phyloP scores from a whole-genome alignment of 78 protist species.

The Parvularia atlantis region DNA sequence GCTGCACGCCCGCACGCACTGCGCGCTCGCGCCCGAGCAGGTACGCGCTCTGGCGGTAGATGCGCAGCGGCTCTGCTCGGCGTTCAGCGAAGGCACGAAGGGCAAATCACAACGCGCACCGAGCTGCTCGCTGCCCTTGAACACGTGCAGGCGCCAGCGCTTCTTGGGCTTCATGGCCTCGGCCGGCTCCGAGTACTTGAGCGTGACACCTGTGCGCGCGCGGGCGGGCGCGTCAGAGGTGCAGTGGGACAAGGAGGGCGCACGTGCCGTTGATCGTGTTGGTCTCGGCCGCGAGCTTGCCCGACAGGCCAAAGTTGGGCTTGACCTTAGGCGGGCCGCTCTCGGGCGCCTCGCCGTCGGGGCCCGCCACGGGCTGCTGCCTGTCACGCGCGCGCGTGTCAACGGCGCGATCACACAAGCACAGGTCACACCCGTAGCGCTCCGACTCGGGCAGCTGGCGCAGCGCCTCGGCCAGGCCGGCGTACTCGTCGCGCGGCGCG shows the following conservation, averaged over 20 bases:
- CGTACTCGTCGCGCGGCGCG: too few relatives aligned
- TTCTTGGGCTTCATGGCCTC: slow-evolving; percentile 51
- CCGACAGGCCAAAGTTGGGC: slow-evolving; percentile 60
- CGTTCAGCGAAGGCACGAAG: background rate
- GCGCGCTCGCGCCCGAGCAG: slow-evolving; percentile 10
- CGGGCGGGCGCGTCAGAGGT: background rate
- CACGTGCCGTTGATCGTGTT: slow-evolving; percentile 27
- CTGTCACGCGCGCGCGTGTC: too few relatives aligned
- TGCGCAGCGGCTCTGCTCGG: background rate
- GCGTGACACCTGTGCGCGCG: slow-evolving; percentile 19
- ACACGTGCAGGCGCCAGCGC: slow-evolving; percentile 63
- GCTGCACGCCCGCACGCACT: background rate
- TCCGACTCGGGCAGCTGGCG: too few relatives aligned
- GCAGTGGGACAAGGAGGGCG: background rate
- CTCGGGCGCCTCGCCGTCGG: too few relatives aligned
- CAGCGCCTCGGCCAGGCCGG: too few relatives aligned
- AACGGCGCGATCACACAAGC: too few relatives aligned
- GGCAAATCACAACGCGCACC: slow-evolving; percentile 2
- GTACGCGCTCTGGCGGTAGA: slow-evolving; percentile 1
- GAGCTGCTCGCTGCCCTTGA: slow-evolving; percentile 47
- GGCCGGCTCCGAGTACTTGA: slow-evolving; percentile 59
- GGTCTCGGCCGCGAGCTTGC: slow-evolving; percentile 8
- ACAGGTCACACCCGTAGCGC: too few relatives aligned
- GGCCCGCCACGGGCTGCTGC: too few relatives aligned
- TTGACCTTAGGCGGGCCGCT: slow-evolving; percentile 28